phyloP scores from a whole-genome alignment of 1,139 yeast species.

The Saccharomyces hybrid region DNA sequence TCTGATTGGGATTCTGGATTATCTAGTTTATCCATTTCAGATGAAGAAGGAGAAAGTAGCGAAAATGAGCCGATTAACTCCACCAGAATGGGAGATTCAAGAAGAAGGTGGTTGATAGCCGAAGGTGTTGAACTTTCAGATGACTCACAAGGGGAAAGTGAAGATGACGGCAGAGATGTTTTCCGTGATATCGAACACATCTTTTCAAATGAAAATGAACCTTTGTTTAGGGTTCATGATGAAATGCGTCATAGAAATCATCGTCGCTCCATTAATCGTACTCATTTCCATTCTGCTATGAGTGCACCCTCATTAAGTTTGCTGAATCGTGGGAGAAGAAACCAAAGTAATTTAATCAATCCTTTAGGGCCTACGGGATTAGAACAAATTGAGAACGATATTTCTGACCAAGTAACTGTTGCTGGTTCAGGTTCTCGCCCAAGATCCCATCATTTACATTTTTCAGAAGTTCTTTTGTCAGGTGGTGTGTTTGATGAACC shows the following conservation, averaged over 20 bases:
- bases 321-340: conserved; percentile 23
- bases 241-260: conserved; percentile 14
- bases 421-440: conserved; percentile 23
- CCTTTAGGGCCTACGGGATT: conserved; percentile 31
- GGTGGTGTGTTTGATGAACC: conserved; percentile 29
- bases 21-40: conserved; percentile 28
- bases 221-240: conserved; percentile 25
- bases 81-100: conserved; percentile 11
- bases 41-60: conserved; percentile 25
- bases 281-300: conserved; percentile 19
- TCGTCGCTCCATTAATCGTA: conserved; percentile 17
- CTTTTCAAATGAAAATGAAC: conserved; percentile 25
- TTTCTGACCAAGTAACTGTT: conserved; percentile 23
- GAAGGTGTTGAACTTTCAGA: conserved; percentile 29
- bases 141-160: conserved; percentile 24
- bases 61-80: conserved; percentile 9
- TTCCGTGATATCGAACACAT: conserved; percentile 32
- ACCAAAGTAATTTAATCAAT: conserved; percentile 27
- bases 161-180: conserved; percentile 28
- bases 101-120: conserved; percentile 28
- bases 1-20: conserved; percentile 33
- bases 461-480: conserved; percentile 27
- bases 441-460: conserved; percentile 22
- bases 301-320: conserved; percentile 26
- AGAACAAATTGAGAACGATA: conserved; percentile 31